A percentile compares a stretch with the other conserved stretches of the same genome.
phyloP scores from a whole-genome alignment of 805 yeast species.

The Groenewaldozyma tartarivorans region DNA sequence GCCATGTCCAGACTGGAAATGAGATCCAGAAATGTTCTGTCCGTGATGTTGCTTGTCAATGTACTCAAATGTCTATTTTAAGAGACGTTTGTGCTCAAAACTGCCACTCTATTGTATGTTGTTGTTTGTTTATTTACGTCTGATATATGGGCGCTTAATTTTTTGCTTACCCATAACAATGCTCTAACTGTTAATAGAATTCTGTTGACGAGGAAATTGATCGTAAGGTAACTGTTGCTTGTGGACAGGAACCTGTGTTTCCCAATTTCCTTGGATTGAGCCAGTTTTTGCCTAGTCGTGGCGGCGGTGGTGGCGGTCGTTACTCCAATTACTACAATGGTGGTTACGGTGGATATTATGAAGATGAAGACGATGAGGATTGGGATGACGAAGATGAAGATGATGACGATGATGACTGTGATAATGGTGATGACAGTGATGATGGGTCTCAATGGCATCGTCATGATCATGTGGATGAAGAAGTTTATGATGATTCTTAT shows the following conservation, averaged over 20 bases:
- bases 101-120: constrained; percentile 5
- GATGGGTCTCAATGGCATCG: constrained; percentile 18
- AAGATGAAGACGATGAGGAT: constrained; percentile 5
- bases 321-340: constrained; percentile 12
- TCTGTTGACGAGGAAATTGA: constrained; percentile 1
- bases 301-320: constrained; percentile 4
- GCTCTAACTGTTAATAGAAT: too few relatives aligned
- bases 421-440: constrained; percentile 19
- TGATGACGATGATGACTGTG: constrained; percentile 17
- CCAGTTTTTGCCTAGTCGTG: constrained; percentile 6
- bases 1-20: constrained; percentile 12
- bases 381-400: constrained; percentile 12
- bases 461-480: constrained; percentile 1
- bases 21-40: constrained; percentile 11
- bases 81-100: constrained; percentile 11
- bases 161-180: too few relatives aligned
- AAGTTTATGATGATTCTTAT: constrained; percentile 1
- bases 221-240: background rate
- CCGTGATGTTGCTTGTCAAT: constrained; percentile 14
- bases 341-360: constrained; percentile 10
- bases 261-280: constrained; percentile 6
- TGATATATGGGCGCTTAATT: too few relatives aligned
- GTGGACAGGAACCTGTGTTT: constrained; percentile 4
- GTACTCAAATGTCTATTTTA: constrained; percentile 10
- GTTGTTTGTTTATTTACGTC: too few relatives aligned